Percentiles rank a stretch among this genome's conserved stretches.
Evolutionary conservation across 805 yeast species (phyloP).

Genomic region (Saccharomycopsis sp.): DNA sequence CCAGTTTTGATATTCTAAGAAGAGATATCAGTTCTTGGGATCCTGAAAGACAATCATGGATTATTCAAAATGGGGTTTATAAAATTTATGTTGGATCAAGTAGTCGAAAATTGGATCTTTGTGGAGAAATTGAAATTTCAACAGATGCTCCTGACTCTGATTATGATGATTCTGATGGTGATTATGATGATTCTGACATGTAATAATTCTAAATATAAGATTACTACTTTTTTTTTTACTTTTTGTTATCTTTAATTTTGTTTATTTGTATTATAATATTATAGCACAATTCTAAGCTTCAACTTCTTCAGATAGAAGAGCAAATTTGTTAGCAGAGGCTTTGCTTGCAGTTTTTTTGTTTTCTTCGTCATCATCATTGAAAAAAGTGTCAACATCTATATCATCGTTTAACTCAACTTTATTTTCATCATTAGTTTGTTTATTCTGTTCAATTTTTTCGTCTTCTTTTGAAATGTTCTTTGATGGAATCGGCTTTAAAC

Average conservation of each 20-base stretch:
- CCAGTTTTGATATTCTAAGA: conserved; percentile 35
- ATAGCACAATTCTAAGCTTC: conserved; percentile 11
- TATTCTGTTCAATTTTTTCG: too few relatives aligned
- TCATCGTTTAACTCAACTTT: neutral
- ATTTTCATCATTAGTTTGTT: neutral
- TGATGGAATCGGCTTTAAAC: neutral
- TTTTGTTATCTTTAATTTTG: too few relatives aligned
- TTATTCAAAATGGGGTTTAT: conserved; percentile 45
- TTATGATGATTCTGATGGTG: neutral
- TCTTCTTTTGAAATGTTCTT: too few relatives aligned
- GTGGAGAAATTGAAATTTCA: conserved; percentile 16
- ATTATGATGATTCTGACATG: neutral
- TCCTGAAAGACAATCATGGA: conserved; percentile 44
- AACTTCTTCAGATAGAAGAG: conserved; percentile 12
- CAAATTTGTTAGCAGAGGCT: conserved; percentile 3
- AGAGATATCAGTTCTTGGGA: conserved; percentile 53
- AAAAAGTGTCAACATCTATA: neutral
- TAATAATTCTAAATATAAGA: too few relatives aligned
- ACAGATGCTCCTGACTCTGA: neutral
- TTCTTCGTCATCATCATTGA: conserved; percentile 4
- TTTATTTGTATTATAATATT: neutral
- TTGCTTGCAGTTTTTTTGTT: conserved; percentile 1
- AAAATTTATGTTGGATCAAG: conserved; percentile 41
- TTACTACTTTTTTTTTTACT: too few relatives aligned
- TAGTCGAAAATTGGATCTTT: conserved; percentile 9